These are phyloP conservation scores for Cercis canadensis DNA, from an alignment of 306 rosid species.

Conservation along the genomic window DNA sequence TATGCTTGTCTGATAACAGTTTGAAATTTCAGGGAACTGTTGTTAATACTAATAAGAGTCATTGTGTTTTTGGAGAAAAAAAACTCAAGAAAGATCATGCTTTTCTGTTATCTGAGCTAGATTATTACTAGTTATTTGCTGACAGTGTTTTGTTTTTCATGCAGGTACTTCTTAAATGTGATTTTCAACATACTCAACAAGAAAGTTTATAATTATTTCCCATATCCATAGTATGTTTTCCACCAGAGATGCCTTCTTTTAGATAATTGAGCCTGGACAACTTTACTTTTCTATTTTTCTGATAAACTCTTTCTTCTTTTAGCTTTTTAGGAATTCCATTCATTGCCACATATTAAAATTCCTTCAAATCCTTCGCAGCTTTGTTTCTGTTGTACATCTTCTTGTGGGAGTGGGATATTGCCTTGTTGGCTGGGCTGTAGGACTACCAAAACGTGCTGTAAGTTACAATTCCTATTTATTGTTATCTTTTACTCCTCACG, in stretches of 20 bases:
- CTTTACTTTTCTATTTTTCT: too few species aligned
- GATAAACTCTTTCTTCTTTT: background rate
- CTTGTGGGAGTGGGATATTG: slow-evolving; percentile 76
- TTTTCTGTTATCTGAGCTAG: background rate
- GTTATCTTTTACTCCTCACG: background rate
- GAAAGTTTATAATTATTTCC: slow-evolving; percentile 80
- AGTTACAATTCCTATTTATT: slow-evolving; percentile 31
- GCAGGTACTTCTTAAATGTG: slow-evolving; percentile 80
- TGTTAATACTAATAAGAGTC: background rate
- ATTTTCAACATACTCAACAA: slow-evolving; percentile 87
- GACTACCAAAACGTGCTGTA: slow-evolving; percentile 77
- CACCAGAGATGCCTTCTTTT: background rate
- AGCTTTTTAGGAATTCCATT: slow-evolving; percentile 1
- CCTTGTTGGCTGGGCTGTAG: slow-evolving; percentile 68
- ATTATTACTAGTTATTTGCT: slow-evolving; percentile 20
- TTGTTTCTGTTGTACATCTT: slow-evolving; percentile 76
- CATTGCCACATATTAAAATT: background rate
- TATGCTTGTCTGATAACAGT: background rate
- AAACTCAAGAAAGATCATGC: background rate
- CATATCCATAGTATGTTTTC: slow-evolving; percentile 76
- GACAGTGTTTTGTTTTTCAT: slow-evolving; percentile 16
- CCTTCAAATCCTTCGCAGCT: slow-evolving; percentile 52
- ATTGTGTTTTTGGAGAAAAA: background rate
- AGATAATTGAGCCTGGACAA: too few species aligned
- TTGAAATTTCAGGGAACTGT: background rate